A percentile compares a stretch with the other conserved stretches of the same genome.
phyloP scores from a whole-genome alignment of 352 stramenopile genomes.

The Pythium apleroticum region DNA sequence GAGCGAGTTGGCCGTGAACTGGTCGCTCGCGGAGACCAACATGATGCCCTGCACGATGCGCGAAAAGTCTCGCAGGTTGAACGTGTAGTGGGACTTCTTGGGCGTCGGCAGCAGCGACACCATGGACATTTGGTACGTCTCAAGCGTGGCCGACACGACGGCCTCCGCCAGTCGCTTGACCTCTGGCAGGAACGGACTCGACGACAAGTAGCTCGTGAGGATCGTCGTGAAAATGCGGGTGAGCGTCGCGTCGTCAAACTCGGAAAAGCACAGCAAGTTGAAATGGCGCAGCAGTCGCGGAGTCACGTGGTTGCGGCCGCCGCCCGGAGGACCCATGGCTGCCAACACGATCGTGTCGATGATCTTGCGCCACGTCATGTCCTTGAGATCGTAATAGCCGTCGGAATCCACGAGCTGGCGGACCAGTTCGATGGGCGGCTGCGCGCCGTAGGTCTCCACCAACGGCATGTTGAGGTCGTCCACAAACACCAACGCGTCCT shows the following conservation, averaged over 20 bases:
- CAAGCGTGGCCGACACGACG: slow-evolving; percentile 90
- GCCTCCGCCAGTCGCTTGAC: slow-evolving; percentile 71
- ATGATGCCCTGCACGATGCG: slow-evolving; percentile 94
- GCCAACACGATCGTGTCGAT: slow-evolving; percentile 90
- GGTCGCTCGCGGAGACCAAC: slow-evolving; percentile 81
- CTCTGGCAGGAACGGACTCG: slow-evolving; percentile 60
- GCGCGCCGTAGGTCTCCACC: slow-evolving; percentile 92
- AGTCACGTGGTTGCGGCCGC: slow-evolving; percentile 89
- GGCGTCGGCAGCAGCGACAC: slow-evolving; percentile 89
- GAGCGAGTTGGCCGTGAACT: slow-evolving; percentile 79
- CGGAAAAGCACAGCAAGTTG: slow-evolving; percentile 92
- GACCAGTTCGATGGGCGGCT: slow-evolving; percentile 92
- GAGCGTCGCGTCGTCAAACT: slow-evolving; percentile 93
- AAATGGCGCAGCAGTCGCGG: slow-evolving; percentile 92
- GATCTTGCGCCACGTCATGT: slow-evolving; percentile 91
- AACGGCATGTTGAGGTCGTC: slow-evolving; percentile 97
- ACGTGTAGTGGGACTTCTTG: slow-evolving; percentile 96
- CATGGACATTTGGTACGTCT: slow-evolving; percentile 89
- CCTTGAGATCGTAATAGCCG: slow-evolving; percentile 93
- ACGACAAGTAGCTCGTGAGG: slow-evolving; percentile 81
- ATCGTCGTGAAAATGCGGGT: slow-evolving; percentile 93
- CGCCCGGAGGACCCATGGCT: slow-evolving; percentile 91
- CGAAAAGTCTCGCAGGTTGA: slow-evolving; percentile 94
- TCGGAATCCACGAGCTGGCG: slow-evolving; percentile 89
- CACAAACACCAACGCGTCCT: slow-evolving; percentile 89